Evolutionary conservation across 2,329 filamentous ascomycete species (phyloP).

Genomic region (Fusarium haematococcum): DNA sequence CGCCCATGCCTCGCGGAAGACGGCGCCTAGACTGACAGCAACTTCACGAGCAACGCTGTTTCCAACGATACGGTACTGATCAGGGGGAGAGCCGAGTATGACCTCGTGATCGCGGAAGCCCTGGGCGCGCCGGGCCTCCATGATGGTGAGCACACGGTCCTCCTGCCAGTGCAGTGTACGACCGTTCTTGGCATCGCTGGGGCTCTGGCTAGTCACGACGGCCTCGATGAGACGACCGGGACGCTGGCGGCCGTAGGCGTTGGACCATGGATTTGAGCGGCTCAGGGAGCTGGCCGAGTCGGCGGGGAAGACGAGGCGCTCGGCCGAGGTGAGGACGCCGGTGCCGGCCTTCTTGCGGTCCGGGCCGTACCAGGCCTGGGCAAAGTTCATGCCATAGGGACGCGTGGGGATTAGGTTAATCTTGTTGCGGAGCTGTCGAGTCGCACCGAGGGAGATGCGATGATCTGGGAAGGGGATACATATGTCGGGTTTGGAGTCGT

Average conservation of each 20-base stretch:
- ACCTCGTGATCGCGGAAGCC: constrained; percentile 78
- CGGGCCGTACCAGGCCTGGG: constrained; percentile 56
- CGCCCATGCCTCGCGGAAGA: constrained; percentile 67
- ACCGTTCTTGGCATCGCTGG: constrained; percentile 68
- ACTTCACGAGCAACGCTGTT: constrained; percentile 81
- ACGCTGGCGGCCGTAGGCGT: constrained; percentile 65
- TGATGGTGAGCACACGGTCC: constrained; percentile 69
- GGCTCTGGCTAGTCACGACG: constrained; percentile 65
- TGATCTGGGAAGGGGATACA: constrained; percentile 79
- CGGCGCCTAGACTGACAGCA: constrained; percentile 73
- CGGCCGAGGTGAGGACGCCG: constrained; percentile 52
- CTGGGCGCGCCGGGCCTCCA: constrained; percentile 77
- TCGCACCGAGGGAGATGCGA: constrained; percentile 59
- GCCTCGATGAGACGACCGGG: constrained; percentile 70
- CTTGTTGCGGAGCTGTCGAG: constrained; percentile 55
- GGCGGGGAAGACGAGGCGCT: constrained; percentile 56
- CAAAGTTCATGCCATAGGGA: constrained; percentile 67
- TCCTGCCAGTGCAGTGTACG: constrained; percentile 74
- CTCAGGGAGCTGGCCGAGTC: constrained; percentile 24
- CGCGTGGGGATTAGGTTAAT: constrained; percentile 69
- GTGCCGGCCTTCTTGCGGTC: constrained; percentile 38
- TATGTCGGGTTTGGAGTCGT: constrained; percentile 69
- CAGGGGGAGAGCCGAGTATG: constrained; percentile 65
- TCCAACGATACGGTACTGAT: constrained; percentile 76
- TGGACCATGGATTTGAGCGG: constrained; percentile 56